Evolutionary conservation across 352 stramenopile species (phyloP).

Genomic region (Globisporangium orthogonon): DNA sequence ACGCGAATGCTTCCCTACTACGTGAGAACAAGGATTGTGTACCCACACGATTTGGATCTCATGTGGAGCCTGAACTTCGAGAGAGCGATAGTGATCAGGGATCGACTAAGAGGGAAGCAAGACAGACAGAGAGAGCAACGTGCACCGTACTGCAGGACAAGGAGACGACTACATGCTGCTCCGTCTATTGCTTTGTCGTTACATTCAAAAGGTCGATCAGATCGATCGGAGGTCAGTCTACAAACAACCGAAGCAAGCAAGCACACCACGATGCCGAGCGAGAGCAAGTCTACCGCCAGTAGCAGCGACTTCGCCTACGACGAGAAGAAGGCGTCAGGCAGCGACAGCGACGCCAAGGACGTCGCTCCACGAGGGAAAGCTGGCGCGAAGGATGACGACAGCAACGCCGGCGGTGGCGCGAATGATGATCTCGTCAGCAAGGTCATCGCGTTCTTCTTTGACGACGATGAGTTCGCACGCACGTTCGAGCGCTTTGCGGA

Average conservation of each 20-base stretch:
- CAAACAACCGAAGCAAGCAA: neutral
- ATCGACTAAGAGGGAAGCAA: no score
- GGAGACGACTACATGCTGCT: no score
- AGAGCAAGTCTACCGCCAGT: conserved; percentile 31
- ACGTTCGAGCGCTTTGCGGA: conserved; percentile 71
- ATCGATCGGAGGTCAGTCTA: no score
- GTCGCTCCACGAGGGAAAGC: conserved; percentile 8
- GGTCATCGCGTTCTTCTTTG: conserved; percentile 75
- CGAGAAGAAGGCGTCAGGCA: conserved; percentile 1
- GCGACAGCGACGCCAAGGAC: conserved; percentile 5
- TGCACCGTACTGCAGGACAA: no score
- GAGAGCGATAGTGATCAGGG: no score
- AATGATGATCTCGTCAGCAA: conserved; percentile 36
- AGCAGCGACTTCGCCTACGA: conserved; percentile 12
- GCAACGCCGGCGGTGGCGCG: conserved; percentile 14
- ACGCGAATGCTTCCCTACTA: no score
- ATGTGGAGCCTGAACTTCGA: no score
- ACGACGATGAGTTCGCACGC: conserved; percentile 68
- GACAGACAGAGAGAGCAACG: no score
- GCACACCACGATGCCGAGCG: conserved; percentile 19
- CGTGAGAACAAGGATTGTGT: no score
- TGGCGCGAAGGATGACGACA: conserved; percentile 24
- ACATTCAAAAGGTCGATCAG: no score
- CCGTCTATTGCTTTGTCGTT: no score
- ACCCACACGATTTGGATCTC: no score